Percentiles rank a stretch among this genome's conserved stretches.
Evolutionary conservation across 768 basidiomycete genomes (phyloP).

Genomic region (Strobilomyces echinocephalus): DNA sequence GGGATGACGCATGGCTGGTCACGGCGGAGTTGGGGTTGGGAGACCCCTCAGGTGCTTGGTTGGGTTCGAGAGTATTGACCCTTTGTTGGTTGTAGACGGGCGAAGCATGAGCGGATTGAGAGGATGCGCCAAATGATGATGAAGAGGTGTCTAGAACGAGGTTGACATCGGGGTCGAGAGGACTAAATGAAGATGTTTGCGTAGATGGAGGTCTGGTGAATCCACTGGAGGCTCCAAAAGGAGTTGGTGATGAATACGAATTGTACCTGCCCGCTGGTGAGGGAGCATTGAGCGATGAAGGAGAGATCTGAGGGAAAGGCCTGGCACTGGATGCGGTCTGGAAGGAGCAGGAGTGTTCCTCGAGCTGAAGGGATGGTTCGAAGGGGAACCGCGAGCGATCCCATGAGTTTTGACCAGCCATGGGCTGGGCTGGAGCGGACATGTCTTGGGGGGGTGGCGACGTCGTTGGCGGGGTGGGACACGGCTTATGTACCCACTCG

Average conservation of each 20-base stretch:
- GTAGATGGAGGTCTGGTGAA: slow-evolving; percentile 11
- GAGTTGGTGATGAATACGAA: slow-evolving; percentile 12
- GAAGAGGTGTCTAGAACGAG: slow-evolving; percentile 14
- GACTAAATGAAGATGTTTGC: slow-evolving; percentile 9
- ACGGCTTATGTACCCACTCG: slow-evolving; percentile 5
- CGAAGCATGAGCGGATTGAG: slow-evolving; percentile 9
- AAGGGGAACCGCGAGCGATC: slow-evolving; percentile 11
- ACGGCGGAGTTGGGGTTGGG: slow-evolving; percentile 4
- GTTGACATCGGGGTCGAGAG: slow-evolving; percentile 2
- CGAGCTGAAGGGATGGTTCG: slow-evolving; percentile 25
- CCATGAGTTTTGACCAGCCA: slow-evolving; percentile 15
- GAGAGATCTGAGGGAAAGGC: slow-evolving; percentile 4
- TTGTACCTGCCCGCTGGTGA: slow-evolving; percentile 3
- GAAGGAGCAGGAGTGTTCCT: slow-evolving; percentile 22
- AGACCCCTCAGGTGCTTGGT: slow-evolving; percentile 13
- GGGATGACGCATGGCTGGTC: slow-evolving; percentile 5
- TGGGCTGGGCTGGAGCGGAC: slow-evolving; percentile 20
- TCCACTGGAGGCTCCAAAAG: slow-evolving; percentile 9
- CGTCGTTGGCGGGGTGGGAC: not conserved
- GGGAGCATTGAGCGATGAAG: slow-evolving; percentile 1
- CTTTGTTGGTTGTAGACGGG: slow-evolving; percentile 13
- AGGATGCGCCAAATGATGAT: slow-evolving; percentile 10
- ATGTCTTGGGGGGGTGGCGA: slow-evolving; percentile 12
- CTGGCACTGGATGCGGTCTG: slow-evolving; percentile 4
- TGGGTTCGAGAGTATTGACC: slow-evolving; percentile 8